phyloP scores from a whole-genome alignment of 805 yeast species.

The Cyberlindnera lachancei region DNA sequence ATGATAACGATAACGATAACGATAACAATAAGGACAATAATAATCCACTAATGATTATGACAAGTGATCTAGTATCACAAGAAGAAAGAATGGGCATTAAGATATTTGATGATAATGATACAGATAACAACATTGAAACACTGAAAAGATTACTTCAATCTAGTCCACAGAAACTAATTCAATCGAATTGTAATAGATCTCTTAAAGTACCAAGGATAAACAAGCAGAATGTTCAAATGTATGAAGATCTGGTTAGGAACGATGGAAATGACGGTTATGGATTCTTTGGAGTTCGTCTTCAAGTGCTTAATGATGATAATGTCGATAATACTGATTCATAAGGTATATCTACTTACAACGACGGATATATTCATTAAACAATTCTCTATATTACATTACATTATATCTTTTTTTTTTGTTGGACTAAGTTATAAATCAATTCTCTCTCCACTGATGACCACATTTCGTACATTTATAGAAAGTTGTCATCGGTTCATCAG shows the following conservation, averaged over 20 bases:
- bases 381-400: too few species aligned
- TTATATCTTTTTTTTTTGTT: too few species aligned
- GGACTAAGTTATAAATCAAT: slow-evolving; percentile 31
- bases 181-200: too few species aligned
- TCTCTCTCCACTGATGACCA: slow-evolving; percentile 95
- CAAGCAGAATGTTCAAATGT: not conserved
- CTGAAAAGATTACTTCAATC: not conserved
- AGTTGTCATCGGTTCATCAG: slow-evolving; percentile 99
- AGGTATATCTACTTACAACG: too few species aligned
- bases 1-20: not conserved
- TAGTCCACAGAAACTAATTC: not conserved
- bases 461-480: slow-evolving; percentile 93
- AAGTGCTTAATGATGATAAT: slow-evolving; percentile 1
- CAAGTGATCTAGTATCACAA: too few species aligned
- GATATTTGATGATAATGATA: too few species aligned
- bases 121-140: not conserved
- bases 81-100: too few species aligned
- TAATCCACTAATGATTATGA: too few species aligned
- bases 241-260: slow-evolving; percentile 1
- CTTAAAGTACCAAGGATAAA: not conserved
- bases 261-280: slow-evolving; percentile 1
- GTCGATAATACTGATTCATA: not conserved
- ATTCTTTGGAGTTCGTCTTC: not conserved
- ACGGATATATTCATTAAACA: too few species aligned
- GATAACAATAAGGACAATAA: too few species aligned